phyloP scores from a whole-genome alignment of 805 yeast genomes.

The Starmerella riodocensis region DNA sequence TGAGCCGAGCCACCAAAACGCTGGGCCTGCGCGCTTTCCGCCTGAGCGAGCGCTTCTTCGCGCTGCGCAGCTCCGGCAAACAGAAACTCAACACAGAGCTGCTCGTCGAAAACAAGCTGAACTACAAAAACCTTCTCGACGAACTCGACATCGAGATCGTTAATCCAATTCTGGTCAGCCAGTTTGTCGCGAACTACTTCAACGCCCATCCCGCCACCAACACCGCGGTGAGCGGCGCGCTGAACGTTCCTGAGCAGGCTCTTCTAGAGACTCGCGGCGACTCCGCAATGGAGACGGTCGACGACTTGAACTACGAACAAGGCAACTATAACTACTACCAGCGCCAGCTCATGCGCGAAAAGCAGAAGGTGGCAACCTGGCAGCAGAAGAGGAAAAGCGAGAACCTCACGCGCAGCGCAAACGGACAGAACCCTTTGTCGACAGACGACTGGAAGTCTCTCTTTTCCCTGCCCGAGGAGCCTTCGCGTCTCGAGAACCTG shows the following conservation, averaged over 20 bases:
- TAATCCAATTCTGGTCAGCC: conserved; percentile 54
- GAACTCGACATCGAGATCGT: conserved; percentile 55
- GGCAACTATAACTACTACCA: conserved; percentile 71
- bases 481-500: conserved; percentile 61
- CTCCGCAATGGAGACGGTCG: conserved; percentile 52
- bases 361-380: conserved; percentile 60
- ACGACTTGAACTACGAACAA: conserved; percentile 64
- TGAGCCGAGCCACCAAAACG: conserved; percentile 40
- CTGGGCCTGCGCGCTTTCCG: conserved; percentile 57
- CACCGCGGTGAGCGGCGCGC: conserved; percentile 26
- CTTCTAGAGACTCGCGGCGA: conserved; percentile 39
- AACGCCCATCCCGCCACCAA: conserved; percentile 8
- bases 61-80: conserved; percentile 32
- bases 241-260: conserved; percentile 33
- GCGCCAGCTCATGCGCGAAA: conserved; percentile 59
- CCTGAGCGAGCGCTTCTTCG: conserved; percentile 48
- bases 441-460: conserved; percentile 51
- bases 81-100: conserved; percentile 55
- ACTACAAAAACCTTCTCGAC: conserved; percentile 52
- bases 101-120: conserved; percentile 45
- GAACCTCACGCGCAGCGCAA: conserved; percentile 45
- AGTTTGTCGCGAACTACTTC: conserved; percentile 32
- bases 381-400: conserved; percentile 55
- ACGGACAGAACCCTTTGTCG: conserved; percentile 38
- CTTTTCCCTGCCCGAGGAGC: conserved; percentile 59